phyloP scores from a whole-genome alignment of 2,329 filamentous ascomycete genomes.

The Orbilia javanica region DNA sequence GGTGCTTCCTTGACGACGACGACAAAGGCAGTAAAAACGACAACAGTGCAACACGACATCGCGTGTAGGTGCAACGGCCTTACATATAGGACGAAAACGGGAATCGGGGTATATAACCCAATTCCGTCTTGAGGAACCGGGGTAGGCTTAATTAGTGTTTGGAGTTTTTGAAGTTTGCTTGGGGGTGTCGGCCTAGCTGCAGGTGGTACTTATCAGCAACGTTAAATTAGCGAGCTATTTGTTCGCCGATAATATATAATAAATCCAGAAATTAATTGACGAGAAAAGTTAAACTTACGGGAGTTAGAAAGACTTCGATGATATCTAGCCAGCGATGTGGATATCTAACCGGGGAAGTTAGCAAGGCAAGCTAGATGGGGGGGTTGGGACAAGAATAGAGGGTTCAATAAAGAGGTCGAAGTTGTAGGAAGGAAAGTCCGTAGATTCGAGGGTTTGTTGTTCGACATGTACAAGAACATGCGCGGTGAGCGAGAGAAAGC shows the following conservation, averaged over 20 bases:
- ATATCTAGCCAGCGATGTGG: neutral
- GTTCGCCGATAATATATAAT: slow-evolving; percentile 4
- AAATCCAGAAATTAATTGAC: slow-evolving; percentile 13
- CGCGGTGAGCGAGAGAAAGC: slow-evolving; percentile 6
- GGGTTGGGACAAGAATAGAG: neutral
- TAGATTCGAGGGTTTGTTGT: neutral
- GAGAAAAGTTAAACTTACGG: neutral
- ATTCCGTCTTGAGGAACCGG: neutral
- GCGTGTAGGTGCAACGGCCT: neutral
- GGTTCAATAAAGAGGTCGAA: neutral
- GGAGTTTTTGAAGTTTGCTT: neutral
- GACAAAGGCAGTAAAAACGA: too few species aligned
- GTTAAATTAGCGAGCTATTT: slow-evolving; percentile 1
- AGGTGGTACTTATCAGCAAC: neutral
- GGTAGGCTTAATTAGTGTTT: neutral
- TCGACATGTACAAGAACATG: neutral
- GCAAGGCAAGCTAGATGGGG: neutral
- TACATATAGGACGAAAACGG: neutral
- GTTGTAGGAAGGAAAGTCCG: neutral
- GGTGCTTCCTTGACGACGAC: slow-evolving; percentile 14
- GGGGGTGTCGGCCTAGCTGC: neutral
- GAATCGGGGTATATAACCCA: neutral
- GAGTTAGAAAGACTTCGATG: neutral
- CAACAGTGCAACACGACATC: slow-evolving; percentile 26
- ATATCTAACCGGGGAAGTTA: neutral